Base-by-base conservation (phyloP, 805 yeast species). In the Candida corydali region DNA sequence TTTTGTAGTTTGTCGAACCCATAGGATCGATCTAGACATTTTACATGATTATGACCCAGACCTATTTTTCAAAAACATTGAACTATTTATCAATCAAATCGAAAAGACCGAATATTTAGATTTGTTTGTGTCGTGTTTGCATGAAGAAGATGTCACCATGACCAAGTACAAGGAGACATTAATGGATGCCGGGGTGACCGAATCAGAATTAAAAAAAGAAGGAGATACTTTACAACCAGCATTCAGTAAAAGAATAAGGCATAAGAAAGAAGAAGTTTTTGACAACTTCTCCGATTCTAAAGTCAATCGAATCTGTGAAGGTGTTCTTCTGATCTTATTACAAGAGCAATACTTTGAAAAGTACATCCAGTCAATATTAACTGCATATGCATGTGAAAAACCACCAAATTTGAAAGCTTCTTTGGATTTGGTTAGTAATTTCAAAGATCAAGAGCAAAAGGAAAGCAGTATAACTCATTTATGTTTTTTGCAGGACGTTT, bases 401-500 rank as follows among this genome's bases (percentile, higher is more conserved):
- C 98, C 98, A 2, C 88, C 97, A 11, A 85, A 84, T 49, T 69
- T 88, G 34, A 75, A 69, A 23, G 82, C 78, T 19, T 98, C 98
- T 0, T 67, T 93, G 38, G 54, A 52, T 17, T 61, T 85, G 35
- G 80, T 88, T 39, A 71, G 81, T 1, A 51, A 74, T 0, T 63
- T 82, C 40, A 60, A 65, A 5, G 63, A 66, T 32, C 62, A 66
- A 28, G 69, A 63, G 7, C 73, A 73, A 29, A 59, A 56, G 14
- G 80, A 75, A 42, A 72, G 75, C 25, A 70, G 86, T 3, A 76
- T 91, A 18, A 80, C 86, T 28, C 97, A 93, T 53, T 63, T 93
- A 38, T 86, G 96, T 50, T 91, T 91, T 70, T 64, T 93, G 40
- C 87, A 84, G 52, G 99, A 91, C 59, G 94, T 88, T 25, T 87